phyloP scores from a whole-genome alignment of 2,329 filamentous ascomycete genomes.

The Fusarium irregulare region DNA sequence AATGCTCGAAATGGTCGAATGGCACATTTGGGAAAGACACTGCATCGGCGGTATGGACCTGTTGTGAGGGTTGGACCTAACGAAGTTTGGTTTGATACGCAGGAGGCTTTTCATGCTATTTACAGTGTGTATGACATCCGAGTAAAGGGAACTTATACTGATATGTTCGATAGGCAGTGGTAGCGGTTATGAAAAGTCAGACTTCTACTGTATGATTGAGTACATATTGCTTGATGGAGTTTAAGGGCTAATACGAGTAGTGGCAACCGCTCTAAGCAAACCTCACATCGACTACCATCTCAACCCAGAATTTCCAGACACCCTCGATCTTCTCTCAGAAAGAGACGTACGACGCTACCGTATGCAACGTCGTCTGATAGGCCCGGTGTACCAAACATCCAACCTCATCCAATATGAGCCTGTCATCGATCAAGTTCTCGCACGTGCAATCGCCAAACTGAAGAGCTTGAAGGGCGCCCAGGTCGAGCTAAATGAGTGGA shows the following conservation, averaged over 20 bases:
- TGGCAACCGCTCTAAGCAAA: constrained; percentile 59
- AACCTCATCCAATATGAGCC: constrained; percentile 57
- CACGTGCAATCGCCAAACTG: constrained; percentile 51
- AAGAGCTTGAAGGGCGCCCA: constrained; percentile 51
- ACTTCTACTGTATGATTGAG: constrained; percentile 61
- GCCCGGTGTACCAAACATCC: constrained; percentile 58
- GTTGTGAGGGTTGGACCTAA: constrained; percentile 65
- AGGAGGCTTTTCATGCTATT: constrained; percentile 57
- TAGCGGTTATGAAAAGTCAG: constrained; percentile 62
- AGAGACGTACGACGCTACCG: constrained; percentile 60
- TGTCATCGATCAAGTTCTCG: constrained; percentile 56
- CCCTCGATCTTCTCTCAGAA: constrained; percentile 64
- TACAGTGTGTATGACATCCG: constrained; percentile 51
- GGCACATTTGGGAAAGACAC: constrained; percentile 53
- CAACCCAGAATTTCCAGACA: constrained; percentile 54
- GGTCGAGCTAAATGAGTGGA: constrained; percentile 65
- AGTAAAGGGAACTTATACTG: background rate
- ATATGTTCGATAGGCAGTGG: constrained; percentile 44
- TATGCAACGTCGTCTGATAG: constrained; percentile 61
- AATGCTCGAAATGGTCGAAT: constrained; percentile 59
- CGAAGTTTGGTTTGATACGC: constrained; percentile 64
- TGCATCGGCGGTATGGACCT: constrained; percentile 62
- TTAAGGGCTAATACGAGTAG: constrained; percentile 43
- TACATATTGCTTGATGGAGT: background rate
- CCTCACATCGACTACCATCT: constrained; percentile 56